A percentile compares a stretch with the other conserved stretches of the same genome.
These are phyloP conservation scores for Thalassia testudinum DNA, from an alignment of 116 monocot genomes.

Conservation along the genomic window DNA sequence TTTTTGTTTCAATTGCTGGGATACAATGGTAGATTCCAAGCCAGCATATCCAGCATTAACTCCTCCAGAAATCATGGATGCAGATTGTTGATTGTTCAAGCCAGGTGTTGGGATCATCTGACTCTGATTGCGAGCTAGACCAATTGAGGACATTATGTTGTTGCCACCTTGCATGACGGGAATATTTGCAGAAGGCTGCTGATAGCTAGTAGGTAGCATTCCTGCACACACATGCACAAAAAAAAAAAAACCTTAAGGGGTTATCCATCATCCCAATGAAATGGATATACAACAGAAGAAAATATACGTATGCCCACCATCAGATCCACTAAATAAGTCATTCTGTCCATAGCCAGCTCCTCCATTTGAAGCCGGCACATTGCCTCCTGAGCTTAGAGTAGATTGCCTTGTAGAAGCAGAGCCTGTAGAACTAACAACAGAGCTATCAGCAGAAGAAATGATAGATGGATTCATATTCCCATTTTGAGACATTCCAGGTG, in stretches of 20 bases:
- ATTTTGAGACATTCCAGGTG: conserved; percentile 68
- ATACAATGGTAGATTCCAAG: conserved; percentile 22
- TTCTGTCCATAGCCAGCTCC: conserved; percentile 19
- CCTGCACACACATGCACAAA: conserved; percentile 10
- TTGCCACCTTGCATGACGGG: conserved; percentile 28
- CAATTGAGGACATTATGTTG: conserved; percentile 26
- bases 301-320: conserved; percentile 15
- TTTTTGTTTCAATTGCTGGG: conserved; percentile 18
- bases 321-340: conserved; percentile 20
- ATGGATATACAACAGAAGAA: neutral
- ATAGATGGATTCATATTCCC: conserved; percentile 15
- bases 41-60: conserved; percentile 31
- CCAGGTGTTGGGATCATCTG: conserved; percentile 95
- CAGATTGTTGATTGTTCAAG: conserved; percentile 38
- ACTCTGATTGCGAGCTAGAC: conserved; percentile 32
- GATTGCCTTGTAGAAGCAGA: conserved; percentile 16
- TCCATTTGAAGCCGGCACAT: conserved; percentile 25
- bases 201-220: conserved; percentile 27
- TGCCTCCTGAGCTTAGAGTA: conserved; percentile 12
- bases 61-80: conserved; percentile 23
- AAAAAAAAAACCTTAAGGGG: conserved; percentile 2
- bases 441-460: conserved; percentile 20
- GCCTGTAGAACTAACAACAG: conserved; percentile 13
- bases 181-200: conserved; percentile 24
- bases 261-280: neutral